Evolutionary conservation across 2,329 filamentous ascomycete species (phyloP).

Genomic region (Didymella glomerata): DNA sequence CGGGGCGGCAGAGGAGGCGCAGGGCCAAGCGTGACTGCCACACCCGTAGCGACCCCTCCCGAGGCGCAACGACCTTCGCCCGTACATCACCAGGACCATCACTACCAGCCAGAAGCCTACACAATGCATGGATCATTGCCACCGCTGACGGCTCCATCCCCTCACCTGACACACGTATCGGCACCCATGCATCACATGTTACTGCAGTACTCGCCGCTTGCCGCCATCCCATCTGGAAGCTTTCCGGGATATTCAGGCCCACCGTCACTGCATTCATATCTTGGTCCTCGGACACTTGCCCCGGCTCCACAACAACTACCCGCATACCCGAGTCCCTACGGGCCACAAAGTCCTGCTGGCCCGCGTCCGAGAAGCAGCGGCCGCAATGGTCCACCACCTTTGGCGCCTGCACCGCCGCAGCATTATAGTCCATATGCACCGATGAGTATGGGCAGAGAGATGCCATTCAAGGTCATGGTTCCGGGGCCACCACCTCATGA

Average conservation of each 20-base stretch:
- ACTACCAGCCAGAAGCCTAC: constrained; percentile 34
- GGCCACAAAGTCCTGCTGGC: constrained; percentile 31
- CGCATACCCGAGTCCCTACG: constrained; percentile 44
- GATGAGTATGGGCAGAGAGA: constrained; percentile 29
- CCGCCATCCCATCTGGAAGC: constrained; percentile 35
- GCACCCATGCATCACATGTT: constrained; percentile 36
- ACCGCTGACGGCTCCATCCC: constrained; percentile 32
- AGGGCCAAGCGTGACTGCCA: constrained; percentile 29
- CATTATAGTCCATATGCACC: constrained; percentile 42
- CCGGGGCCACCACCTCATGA: constrained; percentile 39
- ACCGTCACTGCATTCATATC: constrained; percentile 26
- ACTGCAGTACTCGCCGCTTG: constrained; percentile 40
- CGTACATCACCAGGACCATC: constrained; percentile 28
- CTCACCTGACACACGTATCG: constrained; percentile 33
- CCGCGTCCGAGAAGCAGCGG: constrained; percentile 37
- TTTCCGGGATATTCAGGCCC: constrained; percentile 28
- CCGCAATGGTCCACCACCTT: constrained; percentile 35
- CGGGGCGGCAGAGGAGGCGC: constrained; percentile 34
- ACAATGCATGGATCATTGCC: constrained; percentile 25
- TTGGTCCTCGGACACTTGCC: constrained; percentile 34
- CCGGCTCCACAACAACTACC: constrained; percentile 38
- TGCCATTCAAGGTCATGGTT: constrained; percentile 45
- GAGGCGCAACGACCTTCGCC: constrained; percentile 32
- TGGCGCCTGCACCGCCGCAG: constrained; percentile 44
- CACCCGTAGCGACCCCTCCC: constrained; percentile 29